Percentiles rank a stretch among this genome's conserved stretches.
Conservation (phyloP, 2,329 filamentous ascomycete species). For the Simplicillium sp. region DNA sequence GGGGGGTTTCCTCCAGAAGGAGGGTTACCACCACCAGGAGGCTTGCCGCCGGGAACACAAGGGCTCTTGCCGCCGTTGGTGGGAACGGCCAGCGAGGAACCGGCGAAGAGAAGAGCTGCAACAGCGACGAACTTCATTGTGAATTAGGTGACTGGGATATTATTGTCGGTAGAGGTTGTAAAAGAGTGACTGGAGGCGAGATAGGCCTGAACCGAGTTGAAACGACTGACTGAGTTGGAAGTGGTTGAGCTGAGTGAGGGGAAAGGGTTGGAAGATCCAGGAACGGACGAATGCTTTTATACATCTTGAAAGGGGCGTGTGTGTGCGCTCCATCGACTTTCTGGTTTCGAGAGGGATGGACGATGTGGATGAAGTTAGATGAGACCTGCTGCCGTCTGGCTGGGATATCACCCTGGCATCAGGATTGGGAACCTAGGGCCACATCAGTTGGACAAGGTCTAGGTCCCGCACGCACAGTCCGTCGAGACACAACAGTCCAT, state of each 20-base stretch:
- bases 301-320: no score
- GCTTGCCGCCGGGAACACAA: not conserved
- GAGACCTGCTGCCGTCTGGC: no score
- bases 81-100: constrained; percentile 8
- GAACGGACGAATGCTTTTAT: no score
- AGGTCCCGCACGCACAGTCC: no score
- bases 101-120: constrained; percentile 7
- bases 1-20: not conserved
- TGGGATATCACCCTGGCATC: no score
- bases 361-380: no score
- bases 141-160: constrained; percentile 1
- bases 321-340: no score
- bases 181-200: constrained; percentile 2
- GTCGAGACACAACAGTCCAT: no score
- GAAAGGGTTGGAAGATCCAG: no score
- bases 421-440: no score
- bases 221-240: constrained; percentile 4
- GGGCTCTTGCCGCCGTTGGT: not conserved
- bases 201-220: not conserved
- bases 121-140: constrained; percentile 12
- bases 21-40: constrained; percentile 3
- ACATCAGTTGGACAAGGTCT: no score
- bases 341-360: no score
- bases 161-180: not conserved
- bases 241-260: constrained; percentile 1